A percentile compares a stretch with the other conserved stretches of the same genome.
Conservation (phyloP, 768 basidiomycete species). For the Panaeolus papilionaceus region DNA sequence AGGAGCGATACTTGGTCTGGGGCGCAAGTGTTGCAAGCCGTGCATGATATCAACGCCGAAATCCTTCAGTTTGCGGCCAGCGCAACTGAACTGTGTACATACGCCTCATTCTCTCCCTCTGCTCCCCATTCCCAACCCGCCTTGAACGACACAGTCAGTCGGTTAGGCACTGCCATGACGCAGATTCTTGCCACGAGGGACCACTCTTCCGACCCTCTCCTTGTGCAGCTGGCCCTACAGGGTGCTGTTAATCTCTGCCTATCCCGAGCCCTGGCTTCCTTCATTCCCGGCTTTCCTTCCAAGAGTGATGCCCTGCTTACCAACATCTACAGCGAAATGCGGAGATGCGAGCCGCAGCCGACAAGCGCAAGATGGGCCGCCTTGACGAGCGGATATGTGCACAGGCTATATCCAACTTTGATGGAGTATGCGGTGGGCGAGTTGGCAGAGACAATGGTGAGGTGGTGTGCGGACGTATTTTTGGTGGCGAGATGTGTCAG, state of each 20-base stretch:
- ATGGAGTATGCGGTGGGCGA: constrained; percentile 73
- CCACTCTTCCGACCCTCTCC: constrained; percentile 75
- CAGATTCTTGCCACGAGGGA: constrained; percentile 67
- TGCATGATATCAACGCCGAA: constrained; percentile 82
- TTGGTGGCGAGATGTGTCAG: constrained; percentile 64
- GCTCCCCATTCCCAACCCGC: constrained; percentile 36
- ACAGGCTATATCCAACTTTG: constrained; percentile 68
- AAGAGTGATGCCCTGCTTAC: constrained; percentile 71
- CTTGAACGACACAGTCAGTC: constrained; percentile 63
- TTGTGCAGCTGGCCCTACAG: constrained; percentile 80
- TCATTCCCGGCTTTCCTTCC: constrained; percentile 77
- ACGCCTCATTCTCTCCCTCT: constrained; percentile 46
- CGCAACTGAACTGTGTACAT: constrained; percentile 71
- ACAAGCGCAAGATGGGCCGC: constrained; percentile 81
- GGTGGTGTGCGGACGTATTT: constrained; percentile 75
- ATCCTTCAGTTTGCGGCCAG: constrained; percentile 82
- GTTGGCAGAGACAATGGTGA: constrained; percentile 74
- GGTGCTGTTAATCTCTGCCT: constrained; percentile 72
- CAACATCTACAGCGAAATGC: constrained; percentile 65
- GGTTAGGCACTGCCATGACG: constrained; percentile 68
- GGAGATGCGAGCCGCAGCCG: constrained; percentile 69
- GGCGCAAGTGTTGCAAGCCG: constrained; percentile 77
- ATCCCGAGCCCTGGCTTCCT: constrained; percentile 69
- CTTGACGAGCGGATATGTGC: constrained; percentile 72
- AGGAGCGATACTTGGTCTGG: constrained; percentile 80